Evolutionary conservation across 148 eudicot species (phyloP).

Genomic region (Pharnaceum exiguum): DNA sequence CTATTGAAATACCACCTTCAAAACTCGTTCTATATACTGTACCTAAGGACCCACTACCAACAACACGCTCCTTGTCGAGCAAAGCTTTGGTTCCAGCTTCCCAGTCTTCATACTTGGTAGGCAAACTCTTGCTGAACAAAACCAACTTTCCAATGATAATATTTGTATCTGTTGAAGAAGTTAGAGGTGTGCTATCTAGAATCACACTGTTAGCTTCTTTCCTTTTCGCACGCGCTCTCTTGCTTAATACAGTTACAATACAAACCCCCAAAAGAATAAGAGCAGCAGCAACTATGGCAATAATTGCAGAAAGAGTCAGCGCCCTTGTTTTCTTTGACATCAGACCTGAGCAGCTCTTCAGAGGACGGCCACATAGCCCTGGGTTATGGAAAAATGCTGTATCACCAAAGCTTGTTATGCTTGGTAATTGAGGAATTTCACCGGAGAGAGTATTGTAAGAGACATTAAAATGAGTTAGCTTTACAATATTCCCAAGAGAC

Average conservation of each 20-base stretch:
- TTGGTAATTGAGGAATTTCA: constrained; percentile 46
- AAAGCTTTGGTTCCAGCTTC: constrained; percentile 83
- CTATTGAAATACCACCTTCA: constrained; percentile 75
- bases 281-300: constrained; percentile 88
- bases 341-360: constrained; percentile 25
- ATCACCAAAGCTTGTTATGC: constrained; percentile 53
- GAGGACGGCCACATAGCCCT: constrained; percentile 69
- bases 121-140: constrained; percentile 84
- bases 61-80: constrained; percentile 73
- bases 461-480: constrained; percentile 63
- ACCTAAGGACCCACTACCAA: constrained; percentile 79
- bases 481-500: constrained; percentile 47
- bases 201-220: constrained; percentile 36
- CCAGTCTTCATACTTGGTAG: constrained; percentile 95
- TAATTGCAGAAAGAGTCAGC: constrained; percentile 67
- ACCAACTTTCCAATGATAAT: constrained; percentile 84
- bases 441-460: constrained; percentile 78
- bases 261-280: constrained; percentile 76
- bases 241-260: constrained; percentile 62
- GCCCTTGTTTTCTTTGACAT: constrained; percentile 45
- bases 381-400: constrained; percentile 69
- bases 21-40: constrained; percentile 74
- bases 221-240: constrained; percentile 53
- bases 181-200: constrained; percentile 66
- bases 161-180: constrained; percentile 59